A percentile compares a stretch with the other conserved stretches of the same genome.
Evolutionary conservation across 2,329 filamentous ascomycete species (phyloP).

Genomic region (Stachybotrys chartarum): DNA sequence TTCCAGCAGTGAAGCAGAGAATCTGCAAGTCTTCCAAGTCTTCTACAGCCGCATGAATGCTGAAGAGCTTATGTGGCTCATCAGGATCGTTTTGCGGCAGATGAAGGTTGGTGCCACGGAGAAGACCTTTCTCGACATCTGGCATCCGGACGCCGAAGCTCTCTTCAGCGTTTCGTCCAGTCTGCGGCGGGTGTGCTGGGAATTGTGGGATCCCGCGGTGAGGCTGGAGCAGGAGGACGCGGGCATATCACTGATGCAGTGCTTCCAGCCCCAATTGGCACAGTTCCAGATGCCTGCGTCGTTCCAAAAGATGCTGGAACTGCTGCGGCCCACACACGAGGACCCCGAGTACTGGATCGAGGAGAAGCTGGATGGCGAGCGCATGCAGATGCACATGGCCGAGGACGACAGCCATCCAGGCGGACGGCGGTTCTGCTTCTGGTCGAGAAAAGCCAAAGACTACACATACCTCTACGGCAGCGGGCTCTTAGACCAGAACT

Average conservation of each 20-base stretch:
- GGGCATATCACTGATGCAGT: conserved; percentile 79
- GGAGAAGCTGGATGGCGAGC: conserved; percentile 93
- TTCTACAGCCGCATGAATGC: conserved; percentile 92
- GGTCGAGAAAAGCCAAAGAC: conserved; percentile 93
- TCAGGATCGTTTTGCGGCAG: conserved; percentile 82
- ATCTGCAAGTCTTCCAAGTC: conserved; percentile 69
- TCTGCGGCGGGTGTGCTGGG: conserved; percentile 88
- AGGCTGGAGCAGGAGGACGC: conserved; percentile 69
- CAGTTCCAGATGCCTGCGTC: conserved; percentile 77
- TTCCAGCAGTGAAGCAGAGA: conserved; percentile 73
- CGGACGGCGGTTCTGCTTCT: conserved; percentile 73
- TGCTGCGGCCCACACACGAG: conserved; percentile 56
- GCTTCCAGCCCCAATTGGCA: conserved; percentile 92
- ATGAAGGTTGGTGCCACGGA: conserved; percentile 74
- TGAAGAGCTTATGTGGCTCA: conserved; percentile 88
- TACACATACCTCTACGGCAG: conserved; percentile 92
- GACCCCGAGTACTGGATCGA: conserved; percentile 90
- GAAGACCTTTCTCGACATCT: conserved; percentile 76
- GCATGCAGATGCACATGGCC: conserved; percentile 93
- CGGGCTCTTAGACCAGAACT: conserved; percentile 64
- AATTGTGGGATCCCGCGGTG: conserved; percentile 66
- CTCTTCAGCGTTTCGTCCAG: conserved; percentile 89
- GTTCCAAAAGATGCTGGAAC: conserved; percentile 72
- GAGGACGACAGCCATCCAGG: conserved; percentile 61
- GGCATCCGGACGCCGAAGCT: conserved; percentile 71